phyloP scores from a whole-genome alignment of 2,329 filamentous ascomycete genomes.

The Eurotiales sp. region DNA sequence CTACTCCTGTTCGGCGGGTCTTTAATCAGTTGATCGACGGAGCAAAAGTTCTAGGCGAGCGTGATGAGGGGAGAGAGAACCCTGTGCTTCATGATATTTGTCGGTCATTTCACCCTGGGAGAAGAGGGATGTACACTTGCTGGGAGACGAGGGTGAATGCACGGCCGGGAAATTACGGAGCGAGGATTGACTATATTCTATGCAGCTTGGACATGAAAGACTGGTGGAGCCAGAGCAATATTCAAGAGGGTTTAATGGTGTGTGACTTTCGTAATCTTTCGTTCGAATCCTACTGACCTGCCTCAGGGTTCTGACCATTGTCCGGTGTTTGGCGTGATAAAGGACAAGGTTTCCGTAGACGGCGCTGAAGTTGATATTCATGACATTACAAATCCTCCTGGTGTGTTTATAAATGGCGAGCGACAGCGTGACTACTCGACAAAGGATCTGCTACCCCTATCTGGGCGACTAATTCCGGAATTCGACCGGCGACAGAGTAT shows the following conservation, averaged over 20 bases:
- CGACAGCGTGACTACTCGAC: conserved; percentile 63
- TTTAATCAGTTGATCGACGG: conserved; percentile 82
- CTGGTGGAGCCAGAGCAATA: conserved; percentile 78
- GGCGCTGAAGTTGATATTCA: conserved; percentile 52
- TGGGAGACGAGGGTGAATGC: conserved; percentile 95
- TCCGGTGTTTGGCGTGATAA: conserved; percentile 76
- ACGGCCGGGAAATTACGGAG: conserved; percentile 90
- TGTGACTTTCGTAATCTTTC: not conserved
- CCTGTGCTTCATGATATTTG: conserved; percentile 81
- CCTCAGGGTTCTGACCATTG: conserved; percentile 87
- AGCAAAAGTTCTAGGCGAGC: conserved; percentile 61
- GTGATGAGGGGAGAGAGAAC: conserved; percentile 65
- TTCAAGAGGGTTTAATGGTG: conserved; percentile 82
- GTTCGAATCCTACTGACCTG: not conserved
- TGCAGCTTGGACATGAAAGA: conserved; percentile 73
- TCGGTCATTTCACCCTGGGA: conserved; percentile 72
- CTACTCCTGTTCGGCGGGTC: conserved; percentile 66
- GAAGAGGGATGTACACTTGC: conserved; percentile 91
- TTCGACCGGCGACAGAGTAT: conserved; percentile 83
- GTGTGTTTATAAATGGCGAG: conserved; percentile 65
- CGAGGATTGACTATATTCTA: conserved; percentile 89
- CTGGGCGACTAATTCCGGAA: conserved; percentile 79
- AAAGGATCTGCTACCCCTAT: conserved; percentile 66
- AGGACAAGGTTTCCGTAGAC: conserved; percentile 56
- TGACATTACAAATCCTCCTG: conserved; percentile 74